Evolutionary conservation across 2,329 filamentous ascomycete species (phyloP), one percentile per base, ranked within the genome.

Genomic region (Fusarium tupiense): DNA sequence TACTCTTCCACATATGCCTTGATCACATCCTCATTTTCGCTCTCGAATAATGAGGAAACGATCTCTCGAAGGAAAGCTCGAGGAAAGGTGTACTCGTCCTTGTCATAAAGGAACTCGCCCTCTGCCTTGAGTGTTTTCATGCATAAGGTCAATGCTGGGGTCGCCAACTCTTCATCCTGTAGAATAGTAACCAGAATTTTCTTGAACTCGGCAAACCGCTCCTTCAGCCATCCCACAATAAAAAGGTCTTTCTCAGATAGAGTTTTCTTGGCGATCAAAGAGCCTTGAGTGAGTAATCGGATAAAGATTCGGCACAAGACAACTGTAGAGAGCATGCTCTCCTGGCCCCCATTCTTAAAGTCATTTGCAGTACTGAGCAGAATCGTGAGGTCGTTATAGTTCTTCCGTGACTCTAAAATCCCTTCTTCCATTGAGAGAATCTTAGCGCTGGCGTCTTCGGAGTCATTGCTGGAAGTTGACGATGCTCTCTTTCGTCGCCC

Each of bases 61-160:
- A 97, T 87, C 17, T 89, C 86, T 46, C 86, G 86, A 61, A 98
- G 89, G 47, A 93, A 90, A 2, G 85, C 84, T 29, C 88, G 89
- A 7, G 93, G 92, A 83, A 97, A 97, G 20, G 86, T 89, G 78
- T 91, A 90, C 52, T 92, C 90, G 12, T 90, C 88, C 31, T 88
- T 88, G 64, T 88, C 88, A 63, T 87, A 87, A 41, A 91, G 81
- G 77, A 90, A 85, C 71, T 90, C 89, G 24, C 89, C 91, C 80
- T 97, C 94, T 58, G 93, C 92, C 85, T 97, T 96, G 74, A 97
- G 85, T 54, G 97, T 83, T 63, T 93, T 91, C 95, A 98, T 97
- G 64, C 91, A 88, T 56, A 98, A 85, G 2, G 92, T 94, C 77
- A 98, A 83, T 17, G 91, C 92, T 22, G 93, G 93, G 49, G 89